Evolutionary conservation across 2,329 filamentous ascomycete species (phyloP).

Genomic region (Pestalotiopsis sp.): DNA sequence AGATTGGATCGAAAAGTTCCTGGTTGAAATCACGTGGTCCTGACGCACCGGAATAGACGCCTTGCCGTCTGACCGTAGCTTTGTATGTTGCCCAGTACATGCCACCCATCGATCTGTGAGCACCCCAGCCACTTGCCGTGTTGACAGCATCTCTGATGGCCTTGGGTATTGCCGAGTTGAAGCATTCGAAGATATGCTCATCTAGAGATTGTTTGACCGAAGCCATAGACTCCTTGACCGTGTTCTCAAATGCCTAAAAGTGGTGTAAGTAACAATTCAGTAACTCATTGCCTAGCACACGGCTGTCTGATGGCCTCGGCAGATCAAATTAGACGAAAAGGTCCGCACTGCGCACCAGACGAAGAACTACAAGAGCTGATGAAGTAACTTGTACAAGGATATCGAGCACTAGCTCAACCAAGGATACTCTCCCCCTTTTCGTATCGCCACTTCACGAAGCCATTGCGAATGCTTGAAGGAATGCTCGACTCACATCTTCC

Average conservation of each 20-base stretch:
- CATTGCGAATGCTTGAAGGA: background rate
- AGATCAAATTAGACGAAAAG: too few relatives aligned
- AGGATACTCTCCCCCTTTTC: background rate
- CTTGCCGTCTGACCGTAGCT: constrained; percentile 38
- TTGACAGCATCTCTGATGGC: constrained; percentile 38
- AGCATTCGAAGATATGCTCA: constrained; percentile 49
- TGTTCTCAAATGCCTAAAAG: constrained; percentile 36
- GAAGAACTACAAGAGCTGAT: too few relatives aligned
- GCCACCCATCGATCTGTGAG: constrained; percentile 44
- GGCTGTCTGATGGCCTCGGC: too few relatives aligned
- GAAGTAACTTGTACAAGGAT: too few relatives aligned
- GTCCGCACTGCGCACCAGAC: too few relatives aligned
- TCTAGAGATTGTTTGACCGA: constrained; percentile 41
- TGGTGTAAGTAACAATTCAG: background rate
- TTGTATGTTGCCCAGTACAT: constrained; percentile 56
- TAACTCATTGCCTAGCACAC: background rate
- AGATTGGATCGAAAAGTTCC: constrained; percentile 21
- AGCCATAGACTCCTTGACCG: constrained; percentile 38
- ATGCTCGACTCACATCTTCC: background rate
- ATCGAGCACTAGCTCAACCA: background rate
- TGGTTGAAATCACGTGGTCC: constrained; percentile 29
- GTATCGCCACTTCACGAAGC: background rate
- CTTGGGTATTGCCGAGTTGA: constrained; percentile 37
- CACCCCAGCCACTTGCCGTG: constrained; percentile 42
- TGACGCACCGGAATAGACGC: constrained; percentile 31